phyloP scores from a whole-genome alignment of 1,284 basidiomycete genomes.

The Xerocomus amazonicus region DNA sequence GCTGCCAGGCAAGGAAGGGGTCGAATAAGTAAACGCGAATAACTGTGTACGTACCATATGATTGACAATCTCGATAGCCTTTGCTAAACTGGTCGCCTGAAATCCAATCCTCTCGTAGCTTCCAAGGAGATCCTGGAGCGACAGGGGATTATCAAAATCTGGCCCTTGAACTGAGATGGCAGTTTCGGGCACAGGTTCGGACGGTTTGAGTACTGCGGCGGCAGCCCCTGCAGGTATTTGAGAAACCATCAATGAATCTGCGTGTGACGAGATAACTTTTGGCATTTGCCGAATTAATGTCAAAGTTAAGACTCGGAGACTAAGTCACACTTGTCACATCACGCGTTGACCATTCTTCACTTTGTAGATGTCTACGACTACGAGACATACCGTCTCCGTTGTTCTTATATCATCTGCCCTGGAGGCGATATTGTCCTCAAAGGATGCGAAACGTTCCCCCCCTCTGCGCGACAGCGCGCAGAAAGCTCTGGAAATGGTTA shows the following conservation, averaged over 20 bases:
- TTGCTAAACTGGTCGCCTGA: constrained; percentile 88
- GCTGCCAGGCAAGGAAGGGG: constrained; percentile 39
- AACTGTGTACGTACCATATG: constrained; percentile 62
- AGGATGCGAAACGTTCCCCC: constrained; percentile 82
- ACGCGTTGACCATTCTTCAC: no score
- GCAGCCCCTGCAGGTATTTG: constrained; percentile 56
- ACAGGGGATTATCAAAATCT: constrained; percentile 72
- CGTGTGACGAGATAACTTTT: no score
- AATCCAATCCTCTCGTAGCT: constrained; percentile 93
- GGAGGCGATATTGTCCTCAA: constrained; percentile 83
- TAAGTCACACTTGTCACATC: not conserved
- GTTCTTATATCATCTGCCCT: constrained; percentile 84
- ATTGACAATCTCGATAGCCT: constrained; percentile 88
- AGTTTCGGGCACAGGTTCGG: constrained; percentile 71
- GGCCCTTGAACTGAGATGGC: constrained; percentile 84
- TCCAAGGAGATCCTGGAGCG: constrained; percentile 69
- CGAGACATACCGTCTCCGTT: constrained; percentile 68
- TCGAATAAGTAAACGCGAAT: constrained; percentile 7
- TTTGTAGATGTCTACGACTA: constrained; percentile 55
- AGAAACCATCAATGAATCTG: no score
- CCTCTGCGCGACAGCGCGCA: constrained; percentile 82
- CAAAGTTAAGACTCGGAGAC: no score
- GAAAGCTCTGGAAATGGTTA: constrained; percentile 80
- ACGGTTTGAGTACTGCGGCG: constrained; percentile 74
- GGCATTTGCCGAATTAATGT: not conserved